Conservation (phyloP, 352 stramenopile species). For the Pythium brachiatum region DNA sequence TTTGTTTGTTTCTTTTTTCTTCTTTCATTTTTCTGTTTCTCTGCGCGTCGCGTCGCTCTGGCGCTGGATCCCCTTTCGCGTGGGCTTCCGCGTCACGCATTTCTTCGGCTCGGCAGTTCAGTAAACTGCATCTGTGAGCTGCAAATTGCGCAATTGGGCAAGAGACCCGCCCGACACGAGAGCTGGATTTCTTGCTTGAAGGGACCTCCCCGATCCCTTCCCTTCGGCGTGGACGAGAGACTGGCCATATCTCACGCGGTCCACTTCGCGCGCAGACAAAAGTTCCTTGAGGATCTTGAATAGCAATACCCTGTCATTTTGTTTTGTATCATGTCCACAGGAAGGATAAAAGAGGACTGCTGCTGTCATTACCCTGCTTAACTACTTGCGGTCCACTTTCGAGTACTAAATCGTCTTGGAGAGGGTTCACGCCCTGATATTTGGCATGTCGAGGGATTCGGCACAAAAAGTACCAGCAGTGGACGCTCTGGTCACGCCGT, state of each 20-base stretch:
- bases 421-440: constrained; percentile 15
- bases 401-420: constrained; percentile 18
- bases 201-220: background rate
- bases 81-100: constrained; percentile 12
- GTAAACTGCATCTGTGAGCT: background rate
- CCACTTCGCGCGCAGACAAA: background rate
- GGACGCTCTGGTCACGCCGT: background rate
- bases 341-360: too few species aligned
- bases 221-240: constrained; percentile 6
- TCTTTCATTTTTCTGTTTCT: background rate
- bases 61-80: too few species aligned
- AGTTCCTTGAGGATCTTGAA: constrained; percentile 4
- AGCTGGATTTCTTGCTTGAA: too few species aligned
- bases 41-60: too few species aligned
- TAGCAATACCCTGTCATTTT: constrained; percentile 9
- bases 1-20: too few species aligned
- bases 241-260: constrained; percentile 19
- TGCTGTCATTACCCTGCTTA: background rate
- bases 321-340: too few species aligned
- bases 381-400: constrained; percentile 20
- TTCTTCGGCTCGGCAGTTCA: background rate
- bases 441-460: background rate
- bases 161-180: too few species aligned
- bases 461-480: constrained; percentile 8
- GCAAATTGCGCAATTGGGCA: background rate